Base-by-base conservation (phyloP, 2,329 filamentous ascomycete species). In the Calonectria montana region DNA sequence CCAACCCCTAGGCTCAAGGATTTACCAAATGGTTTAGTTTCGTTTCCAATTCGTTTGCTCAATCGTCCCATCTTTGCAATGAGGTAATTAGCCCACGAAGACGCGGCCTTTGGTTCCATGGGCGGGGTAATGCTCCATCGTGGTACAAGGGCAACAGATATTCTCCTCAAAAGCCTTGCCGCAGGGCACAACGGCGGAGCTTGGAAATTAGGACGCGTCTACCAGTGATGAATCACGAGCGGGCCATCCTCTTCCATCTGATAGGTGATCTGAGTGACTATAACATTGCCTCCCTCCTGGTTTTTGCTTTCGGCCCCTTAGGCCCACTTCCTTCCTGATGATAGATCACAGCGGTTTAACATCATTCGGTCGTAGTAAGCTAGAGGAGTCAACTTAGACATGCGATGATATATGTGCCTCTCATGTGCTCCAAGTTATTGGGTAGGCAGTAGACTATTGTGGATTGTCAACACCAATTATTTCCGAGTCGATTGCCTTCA, bases 161-260 rank as follows among this genome's bases (percentile, higher is more conserved):
- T 43, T 43, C 41, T 50, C 50, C 64, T 43, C n/a, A 6, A 16
- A 37, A n/a, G 16, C n/a, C 15, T 62, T 43, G 35, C 45, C 37
- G 43, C 31, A 35, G 31, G 31, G 7, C 15, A 62, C 37, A 16
- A 37, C 12, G 45, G 68, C 63, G 68, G 68, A 70, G 45, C 68
- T 70, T 53, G 21, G 68, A 63, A 57, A 70, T 67, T 37, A 70
- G 68, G 62, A 70, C 68, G 63, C 68, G 68, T 67, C 55, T 45
- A 6, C 53, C 16, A 65, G 35, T 70, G 45, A 70, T 66, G 68
- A 66, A 65, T 50, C 63, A 29, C 27, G 21, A 12, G 61, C 63
- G 41, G 21, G n/a, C 18, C 35, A 21, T 37, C 35, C n/a, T 57
- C 37, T 66, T 55, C 10, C 25, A 47, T 37, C 8, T 15, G 13